A percentile compares a stretch with the other conserved stretches of the same genome.
These are phyloP conservation scores for Dictyostelium discoideum DNA, from an alignment of 78 protist genomes.

Conservation along the genomic window DNA sequence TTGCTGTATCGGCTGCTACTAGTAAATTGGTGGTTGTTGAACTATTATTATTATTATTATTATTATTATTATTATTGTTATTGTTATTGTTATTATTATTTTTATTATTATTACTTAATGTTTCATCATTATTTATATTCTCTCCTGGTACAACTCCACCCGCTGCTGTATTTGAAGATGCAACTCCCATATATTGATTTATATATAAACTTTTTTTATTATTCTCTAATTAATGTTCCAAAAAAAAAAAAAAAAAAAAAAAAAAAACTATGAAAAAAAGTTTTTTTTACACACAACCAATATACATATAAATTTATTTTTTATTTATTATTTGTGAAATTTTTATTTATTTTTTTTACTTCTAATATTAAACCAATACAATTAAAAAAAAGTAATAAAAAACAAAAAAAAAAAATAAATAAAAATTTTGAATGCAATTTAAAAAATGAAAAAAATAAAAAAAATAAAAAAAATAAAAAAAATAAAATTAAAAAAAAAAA, in stretches of 20 bases:
- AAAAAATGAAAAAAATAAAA: background rate
- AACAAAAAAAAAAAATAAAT: background rate
- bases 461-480: background rate
- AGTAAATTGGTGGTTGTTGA: background rate
- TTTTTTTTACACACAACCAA: background rate
- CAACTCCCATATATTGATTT: background rate
- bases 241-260: background rate
- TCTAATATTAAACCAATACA: background rate
- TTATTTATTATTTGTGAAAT: background rate
- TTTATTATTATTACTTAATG: background rate
- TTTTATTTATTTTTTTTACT: background rate
- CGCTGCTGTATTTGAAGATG: background rate
- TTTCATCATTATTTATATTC: background rate
- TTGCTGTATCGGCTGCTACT: slow-evolving; percentile 23
- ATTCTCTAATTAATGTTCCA: background rate
- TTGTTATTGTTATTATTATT: background rate
- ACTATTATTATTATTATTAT: background rate
- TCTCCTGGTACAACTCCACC: background rate
- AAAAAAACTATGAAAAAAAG: background rate
- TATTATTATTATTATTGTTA: background rate
- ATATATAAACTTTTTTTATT: background rate
- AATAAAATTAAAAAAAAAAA: background rate
- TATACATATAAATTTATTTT: background rate
- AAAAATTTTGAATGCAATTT: background rate
- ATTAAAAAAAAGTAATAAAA: background rate